phyloP scores from a whole-genome alignment of 192 early-diverging fungal species.

The Coemansia sp. region DNA sequence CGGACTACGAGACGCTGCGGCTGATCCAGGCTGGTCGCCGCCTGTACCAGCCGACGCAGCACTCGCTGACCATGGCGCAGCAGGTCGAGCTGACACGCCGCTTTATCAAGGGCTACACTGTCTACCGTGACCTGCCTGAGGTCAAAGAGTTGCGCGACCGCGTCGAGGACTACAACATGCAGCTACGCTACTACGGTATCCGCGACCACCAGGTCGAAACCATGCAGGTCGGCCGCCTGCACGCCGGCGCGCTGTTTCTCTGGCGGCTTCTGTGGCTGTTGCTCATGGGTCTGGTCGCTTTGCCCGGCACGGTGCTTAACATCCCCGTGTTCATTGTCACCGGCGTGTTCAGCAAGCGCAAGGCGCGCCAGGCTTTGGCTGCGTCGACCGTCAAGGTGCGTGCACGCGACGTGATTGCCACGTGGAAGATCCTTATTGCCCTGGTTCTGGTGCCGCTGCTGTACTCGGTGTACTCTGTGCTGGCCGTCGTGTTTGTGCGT shows the following conservation, averaged over 20 bases:
- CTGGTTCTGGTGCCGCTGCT: slow-evolving; percentile 71
- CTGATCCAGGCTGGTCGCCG: slow-evolving; percentile 91
- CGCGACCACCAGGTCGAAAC: slow-evolving; percentile 94
- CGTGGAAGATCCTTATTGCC: slow-evolving; percentile 88
- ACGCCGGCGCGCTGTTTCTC: slow-evolving; percentile 66
- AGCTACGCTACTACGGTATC: slow-evolving; percentile 90
- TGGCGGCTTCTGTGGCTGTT: slow-evolving; percentile 68
- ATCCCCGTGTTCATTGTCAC: slow-evolving; percentile 49
- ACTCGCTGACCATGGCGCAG: slow-evolving; percentile 80
- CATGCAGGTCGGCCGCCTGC: slow-evolving; percentile 62
- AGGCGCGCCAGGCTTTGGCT: slow-evolving; percentile 70
- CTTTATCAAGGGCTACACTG: slow-evolving; percentile 79
- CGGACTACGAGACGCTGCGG: slow-evolving; percentile 83
- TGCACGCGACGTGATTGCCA: slow-evolving; percentile 92
- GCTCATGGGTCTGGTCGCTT: slow-evolving; percentile 70
- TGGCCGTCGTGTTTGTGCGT: slow-evolving; percentile 53
- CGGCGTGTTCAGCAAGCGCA: slow-evolving; percentile 45
- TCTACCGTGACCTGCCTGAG: slow-evolving; percentile 77
- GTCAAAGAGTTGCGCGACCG: slow-evolving; percentile 75
- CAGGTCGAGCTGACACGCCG: slow-evolving; percentile 87
- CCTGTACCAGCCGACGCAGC: slow-evolving; percentile 84
- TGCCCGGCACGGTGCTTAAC: slow-evolving; percentile 77
- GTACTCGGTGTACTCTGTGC: slow-evolving; percentile 67
- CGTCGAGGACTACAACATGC: slow-evolving; percentile 81
- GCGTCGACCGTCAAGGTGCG: slow-evolving; percentile 93